These are phyloP conservation scores for Calocera viscosa DNA, from an alignment of 768 basidiomycete genomes.

Conservation along the genomic window DNA sequence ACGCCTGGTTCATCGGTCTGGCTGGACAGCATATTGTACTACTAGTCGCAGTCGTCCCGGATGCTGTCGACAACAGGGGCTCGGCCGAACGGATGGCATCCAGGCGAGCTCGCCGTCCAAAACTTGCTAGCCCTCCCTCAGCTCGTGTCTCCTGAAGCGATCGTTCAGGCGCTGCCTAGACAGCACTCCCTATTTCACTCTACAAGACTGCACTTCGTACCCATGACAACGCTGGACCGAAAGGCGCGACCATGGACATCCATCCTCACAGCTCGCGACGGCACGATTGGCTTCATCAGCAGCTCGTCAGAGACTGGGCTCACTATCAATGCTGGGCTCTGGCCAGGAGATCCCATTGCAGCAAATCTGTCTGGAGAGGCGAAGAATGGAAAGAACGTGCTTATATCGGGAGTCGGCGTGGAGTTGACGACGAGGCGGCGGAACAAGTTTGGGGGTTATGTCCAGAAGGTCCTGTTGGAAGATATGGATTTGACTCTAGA, in stretches of 20 bases:
- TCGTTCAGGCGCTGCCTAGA: constrained; percentile 38
- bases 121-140: constrained; percentile 34
- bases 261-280: constrained; percentile 37
- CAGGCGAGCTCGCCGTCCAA: constrained; percentile 42
- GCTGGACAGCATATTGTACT: too few species aligned
- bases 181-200: constrained; percentile 42
- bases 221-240: constrained; percentile 43
- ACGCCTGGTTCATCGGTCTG: too few species aligned
- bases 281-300: constrained; percentile 37
- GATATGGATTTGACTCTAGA: constrained; percentile 30
- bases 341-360: constrained; percentile 45
- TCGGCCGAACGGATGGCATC: constrained; percentile 28
- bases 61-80: neutral
- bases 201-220: constrained; percentile 41
- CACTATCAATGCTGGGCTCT: constrained; percentile 32
- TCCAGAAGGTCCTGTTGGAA: constrained; percentile 27
- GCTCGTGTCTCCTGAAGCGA: constrained; percentile 28
- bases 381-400: constrained; percentile 13
- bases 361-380: constrained; percentile 23
- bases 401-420: constrained; percentile 48
- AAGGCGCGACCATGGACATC: constrained; percentile 47
- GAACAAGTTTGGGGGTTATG: constrained; percentile 48
- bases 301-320: constrained; percentile 30
- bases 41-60: too few species aligned
- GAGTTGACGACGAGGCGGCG: constrained; percentile 45